Base-by-base conservation (phyloP, 2,329 filamentous ascomycete species). In the Chaetomiaceae sp. region DNA sequence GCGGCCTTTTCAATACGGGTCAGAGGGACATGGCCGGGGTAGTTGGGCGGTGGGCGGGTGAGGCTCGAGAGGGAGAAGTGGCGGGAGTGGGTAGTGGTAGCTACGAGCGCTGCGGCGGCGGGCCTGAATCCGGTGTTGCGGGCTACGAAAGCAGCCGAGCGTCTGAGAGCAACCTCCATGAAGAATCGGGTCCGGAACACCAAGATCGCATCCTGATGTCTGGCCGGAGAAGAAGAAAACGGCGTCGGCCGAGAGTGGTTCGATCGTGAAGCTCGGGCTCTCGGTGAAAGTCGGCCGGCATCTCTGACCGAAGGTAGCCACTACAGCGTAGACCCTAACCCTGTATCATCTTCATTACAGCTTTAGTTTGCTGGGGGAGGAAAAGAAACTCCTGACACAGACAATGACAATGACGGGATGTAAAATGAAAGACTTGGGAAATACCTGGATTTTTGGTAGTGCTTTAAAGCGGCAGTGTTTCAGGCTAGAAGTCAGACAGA, bases 1-100 rank as follows among this genome's bases (percentile, higher is more conserved):
- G 83, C 84, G 55, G 82, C 78, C 51, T 88, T 85, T 73, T 97
- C 94, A 52, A 89, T 64, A 37, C 73, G 72, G 7, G 87, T 96
- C 51, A 99, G 80, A 32, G 92, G 94, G 29, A 97, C 84, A 80
- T 99, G 94, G 70, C 90, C 90, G 1, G 88, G 84, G 73, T 97
- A 97, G 64, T 89, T 94, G 53, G 90, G 89, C 23, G 81, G 80
- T 46, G 92, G 92, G 6, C 94, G 87, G 69, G 87, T 87, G 63
- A 95, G 81, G 58, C 90, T 82, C 38, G 91, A 95, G 75, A 96
- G 95, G 29, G 70, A 95, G 75, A 96, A 95, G 30, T 69, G 66
- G 33, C 61, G 51, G 21, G 38, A 48, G 46, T 25, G 41, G 48
- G 43, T 33, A 21, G 49, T n/a, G 23, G 49, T 27, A 6, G 32